Evolutionary conservation across 192 early-diverging fungal genomes (phyloP).

Genomic region (Phycomyces blakesleeanus): DNA sequence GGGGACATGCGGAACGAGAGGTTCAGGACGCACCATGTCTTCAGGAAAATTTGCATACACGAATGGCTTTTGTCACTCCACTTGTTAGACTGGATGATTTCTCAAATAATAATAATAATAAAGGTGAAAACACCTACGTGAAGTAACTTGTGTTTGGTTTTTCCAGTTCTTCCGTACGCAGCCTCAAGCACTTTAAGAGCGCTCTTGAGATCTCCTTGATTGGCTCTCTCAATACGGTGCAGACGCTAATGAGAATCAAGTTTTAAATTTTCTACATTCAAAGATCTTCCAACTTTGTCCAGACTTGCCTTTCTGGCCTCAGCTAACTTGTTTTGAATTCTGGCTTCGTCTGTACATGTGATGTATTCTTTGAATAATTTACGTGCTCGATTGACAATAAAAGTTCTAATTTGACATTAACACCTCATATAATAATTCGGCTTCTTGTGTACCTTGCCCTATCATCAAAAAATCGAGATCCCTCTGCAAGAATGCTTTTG

Average conservation of each 20-base stretch:
- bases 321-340: constrained; percentile 25
- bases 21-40: constrained; percentile 2
- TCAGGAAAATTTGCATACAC: neutral
- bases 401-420: constrained; percentile 12
- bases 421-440: neutral
- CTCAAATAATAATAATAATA: neutral
- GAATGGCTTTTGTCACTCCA: constrained; percentile 7
- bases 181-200: constrained; percentile 23
- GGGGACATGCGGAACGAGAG: constrained; percentile 30
- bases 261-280: neutral
- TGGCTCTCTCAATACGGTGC: constrained; percentile 27
- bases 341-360: constrained; percentile 8
- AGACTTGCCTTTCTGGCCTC: constrained; percentile 28
- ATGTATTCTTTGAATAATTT: constrained; percentile 21
- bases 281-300: neutral
- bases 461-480: constrained; percentile 32
- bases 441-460: constrained; percentile 21
- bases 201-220: constrained; percentile 19
- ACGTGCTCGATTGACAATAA: constrained; percentile 23
- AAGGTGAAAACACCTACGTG: constrained; percentile 12
- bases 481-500: constrained; percentile 23
- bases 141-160: constrained; percentile 24
- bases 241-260: constrained; percentile 19
- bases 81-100: neutral
- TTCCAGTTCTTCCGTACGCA: constrained; percentile 32